Percentiles rank a stretch among this genome's conserved stretches.
Conservation (phyloP, 2,329 filamentous ascomycete species). For the Exophiala bonariae region DNA sequence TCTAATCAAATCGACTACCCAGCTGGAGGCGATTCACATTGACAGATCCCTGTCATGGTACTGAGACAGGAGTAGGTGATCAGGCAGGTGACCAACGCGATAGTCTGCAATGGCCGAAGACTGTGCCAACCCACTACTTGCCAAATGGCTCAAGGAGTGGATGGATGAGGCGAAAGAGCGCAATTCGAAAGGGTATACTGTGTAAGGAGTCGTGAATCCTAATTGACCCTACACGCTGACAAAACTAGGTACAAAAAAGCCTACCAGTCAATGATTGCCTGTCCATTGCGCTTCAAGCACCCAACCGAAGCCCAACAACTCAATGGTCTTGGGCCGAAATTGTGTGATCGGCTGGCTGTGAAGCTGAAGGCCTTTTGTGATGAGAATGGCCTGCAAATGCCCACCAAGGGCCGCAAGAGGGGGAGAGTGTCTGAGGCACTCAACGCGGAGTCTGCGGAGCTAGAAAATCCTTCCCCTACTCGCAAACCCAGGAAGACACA, state of each 20-base stretch:
- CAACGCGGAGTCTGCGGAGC: constrained; percentile 31
- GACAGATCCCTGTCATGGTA: too few relatives aligned
- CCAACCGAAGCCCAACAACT: constrained; percentile 71
- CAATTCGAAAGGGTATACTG: constrained; percentile 67
- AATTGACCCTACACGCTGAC: not conserved
- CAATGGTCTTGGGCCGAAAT: constrained; percentile 71
- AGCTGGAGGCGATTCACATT: too few relatives aligned
- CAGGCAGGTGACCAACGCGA: too few relatives aligned
- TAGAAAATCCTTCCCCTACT: constrained; percentile 35
- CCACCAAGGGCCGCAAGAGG: constrained; percentile 46
- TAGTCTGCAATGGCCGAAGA: constrained; percentile 39
- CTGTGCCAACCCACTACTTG: constrained; percentile 69
- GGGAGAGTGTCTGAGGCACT: constrained; percentile 33
- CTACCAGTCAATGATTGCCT: constrained; percentile 73
- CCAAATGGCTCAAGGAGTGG: constrained; percentile 77
- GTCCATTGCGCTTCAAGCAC: constrained; percentile 69
- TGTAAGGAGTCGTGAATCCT: constrained; percentile 34
- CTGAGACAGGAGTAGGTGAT: too few relatives aligned
- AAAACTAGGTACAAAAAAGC: constrained; percentile 67
- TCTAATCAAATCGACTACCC: too few relatives aligned
- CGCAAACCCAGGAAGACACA: constrained; percentile 62
- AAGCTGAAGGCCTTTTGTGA: constrained; percentile 58
- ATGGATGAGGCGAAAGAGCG: constrained; percentile 67
- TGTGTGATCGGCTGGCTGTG: constrained; percentile 69
- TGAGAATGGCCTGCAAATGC: constrained; percentile 68